Percentiles rank a stretch among this genome's conserved stretches.
Conservation (phyloP, 2,329 filamentous ascomycete species). For the Penicillium sp. region DNA sequence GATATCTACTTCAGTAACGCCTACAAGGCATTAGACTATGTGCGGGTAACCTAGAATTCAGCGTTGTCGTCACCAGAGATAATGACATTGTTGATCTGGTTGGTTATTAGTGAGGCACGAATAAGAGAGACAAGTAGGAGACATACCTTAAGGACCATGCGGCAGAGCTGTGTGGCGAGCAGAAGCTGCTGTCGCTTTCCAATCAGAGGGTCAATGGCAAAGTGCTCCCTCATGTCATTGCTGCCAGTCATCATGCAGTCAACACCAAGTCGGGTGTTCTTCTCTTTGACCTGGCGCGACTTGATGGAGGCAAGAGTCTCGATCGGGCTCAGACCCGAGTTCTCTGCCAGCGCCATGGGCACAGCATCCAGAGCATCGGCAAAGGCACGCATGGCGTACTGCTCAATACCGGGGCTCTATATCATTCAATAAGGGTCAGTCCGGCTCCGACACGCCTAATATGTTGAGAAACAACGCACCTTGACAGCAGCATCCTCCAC, state of each 20-base stretch:
- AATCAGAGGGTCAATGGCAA: slow-evolving; percentile 96
- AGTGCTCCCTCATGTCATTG: slow-evolving; percentile 96
- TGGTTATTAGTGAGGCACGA: slow-evolving; percentile 13
- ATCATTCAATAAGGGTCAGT: slow-evolving; percentile 6
- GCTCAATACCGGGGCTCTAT: slow-evolving; percentile 87
- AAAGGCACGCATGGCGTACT: slow-evolving; percentile 98
- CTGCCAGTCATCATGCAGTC: slow-evolving; percentile 95
- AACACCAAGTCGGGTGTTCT: slow-evolving; percentile 74
- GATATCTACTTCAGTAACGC: slow-evolving; percentile 5
- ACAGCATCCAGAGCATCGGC: slow-evolving; percentile 88
- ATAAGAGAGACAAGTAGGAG: not conserved
- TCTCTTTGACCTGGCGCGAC: slow-evolving; percentile 89
- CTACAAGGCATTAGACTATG: slow-evolving; percentile 19
- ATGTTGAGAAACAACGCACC: slow-evolving; percentile 34
- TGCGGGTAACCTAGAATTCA: slow-evolving; percentile 61
- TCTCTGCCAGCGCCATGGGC: slow-evolving; percentile 94
- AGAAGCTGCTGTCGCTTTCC: slow-evolving; percentile 96
- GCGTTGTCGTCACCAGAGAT: slow-evolving; percentile 80
- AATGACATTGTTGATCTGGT: slow-evolving; percentile 81
- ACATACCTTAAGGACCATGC: slow-evolving; percentile 87
- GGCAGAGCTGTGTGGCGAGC: slow-evolving; percentile 92
- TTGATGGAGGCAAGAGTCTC: slow-evolving; percentile 93
- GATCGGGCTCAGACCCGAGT: slow-evolving; percentile 92
- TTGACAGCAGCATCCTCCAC: slow-evolving; percentile 93
- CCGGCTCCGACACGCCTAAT: not conserved